Base-by-base conservation (phyloP, 805 yeast genomes). In the Candida golubevii region DNA sequence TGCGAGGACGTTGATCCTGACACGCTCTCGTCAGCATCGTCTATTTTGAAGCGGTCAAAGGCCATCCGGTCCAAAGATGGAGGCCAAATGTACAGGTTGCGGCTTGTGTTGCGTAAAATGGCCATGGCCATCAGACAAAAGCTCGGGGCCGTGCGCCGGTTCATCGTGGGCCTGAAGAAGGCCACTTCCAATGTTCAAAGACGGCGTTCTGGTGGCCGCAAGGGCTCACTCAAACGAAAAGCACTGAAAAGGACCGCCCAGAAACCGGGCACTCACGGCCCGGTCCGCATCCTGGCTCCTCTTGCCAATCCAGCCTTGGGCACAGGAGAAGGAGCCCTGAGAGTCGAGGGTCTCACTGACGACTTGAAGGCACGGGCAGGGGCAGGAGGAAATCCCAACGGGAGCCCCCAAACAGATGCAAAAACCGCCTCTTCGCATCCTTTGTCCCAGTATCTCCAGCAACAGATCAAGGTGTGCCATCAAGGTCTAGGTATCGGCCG, bases 61-160 rank as follows among this genome's bases (percentile, higher is more conserved):
- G 74, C 75, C 29, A 63, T 70, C n/a, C 55, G 57, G 37, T 55
- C 47, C 45, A 66, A 66, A 40, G 49, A 60, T 41, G 74, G 75
- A 6, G 46, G 71, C 23, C 31, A 51, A 38, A 30, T 59, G 36
- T 69, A 69, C 54, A 50, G 75, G 12, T 46, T 67, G 37, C 58
- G 61, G 14, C 43, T 44, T 13, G 10, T 18, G 12, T 26, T 44
- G 12, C 39, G 43, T 7, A 39, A 38, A 26, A 33, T 44, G 9
- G 47, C 43, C 35, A 35, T 61, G 34, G 48, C 63, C 27, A 44
- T 71, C 37, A 54, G 54, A 45, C 57, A 55, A 35, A 44, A 61
- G 33, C 35, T 61, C 8, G 51, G 56, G 6, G 33, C 39, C 3
- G 14, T 38, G 10, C 41, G 41, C 42, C 39, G 38, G 10, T 52